phyloP scores from a whole-genome alignment of 305 asterid genomes.

The Petunia hybrid region DNA sequence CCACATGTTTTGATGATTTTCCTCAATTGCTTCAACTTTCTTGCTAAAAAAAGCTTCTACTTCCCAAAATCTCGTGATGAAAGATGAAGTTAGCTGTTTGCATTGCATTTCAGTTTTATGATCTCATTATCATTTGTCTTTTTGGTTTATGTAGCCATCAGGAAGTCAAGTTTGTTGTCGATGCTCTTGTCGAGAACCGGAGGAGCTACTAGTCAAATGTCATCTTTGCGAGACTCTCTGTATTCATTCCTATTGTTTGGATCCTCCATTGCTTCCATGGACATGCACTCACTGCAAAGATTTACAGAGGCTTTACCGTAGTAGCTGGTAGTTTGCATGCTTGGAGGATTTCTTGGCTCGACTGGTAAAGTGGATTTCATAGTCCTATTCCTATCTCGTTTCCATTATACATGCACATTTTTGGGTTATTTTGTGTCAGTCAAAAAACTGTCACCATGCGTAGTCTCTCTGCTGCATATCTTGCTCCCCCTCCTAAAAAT shows the following conservation, averaged over 20 bases:
- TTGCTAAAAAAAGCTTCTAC: not conserved
- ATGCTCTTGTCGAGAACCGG: constrained; percentile 76
- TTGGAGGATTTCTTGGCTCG: not conserved
- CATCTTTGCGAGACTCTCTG: constrained; percentile 59
- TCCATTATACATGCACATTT: no score
- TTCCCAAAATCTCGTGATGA: not conserved
- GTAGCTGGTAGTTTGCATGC: constrained; percentile 24
- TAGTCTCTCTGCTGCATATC: no score
- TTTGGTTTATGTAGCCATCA: constrained; percentile 49
- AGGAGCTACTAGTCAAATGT: constrained; percentile 76
- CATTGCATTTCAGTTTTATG: not conserved
- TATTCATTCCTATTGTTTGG: constrained; percentile 82
- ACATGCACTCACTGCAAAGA: constrained; percentile 73
- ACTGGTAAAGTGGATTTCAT: no score
- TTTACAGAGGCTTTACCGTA: constrained; percentile 57
- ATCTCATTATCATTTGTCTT: not conserved
- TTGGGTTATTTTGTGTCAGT: no score
- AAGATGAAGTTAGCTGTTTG: constrained; percentile 12
- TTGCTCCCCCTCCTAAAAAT: no score
- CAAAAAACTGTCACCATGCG: no score
- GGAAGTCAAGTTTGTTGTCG: constrained; percentile 56
- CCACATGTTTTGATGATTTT: not conserved
- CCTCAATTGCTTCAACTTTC: constrained; percentile 3
- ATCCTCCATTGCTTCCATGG: constrained; percentile 93
- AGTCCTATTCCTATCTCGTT: no score